Evolutionary conservation across 306 rosid species (phyloP).

Genomic region (Trichosanthes truncata): DNA sequence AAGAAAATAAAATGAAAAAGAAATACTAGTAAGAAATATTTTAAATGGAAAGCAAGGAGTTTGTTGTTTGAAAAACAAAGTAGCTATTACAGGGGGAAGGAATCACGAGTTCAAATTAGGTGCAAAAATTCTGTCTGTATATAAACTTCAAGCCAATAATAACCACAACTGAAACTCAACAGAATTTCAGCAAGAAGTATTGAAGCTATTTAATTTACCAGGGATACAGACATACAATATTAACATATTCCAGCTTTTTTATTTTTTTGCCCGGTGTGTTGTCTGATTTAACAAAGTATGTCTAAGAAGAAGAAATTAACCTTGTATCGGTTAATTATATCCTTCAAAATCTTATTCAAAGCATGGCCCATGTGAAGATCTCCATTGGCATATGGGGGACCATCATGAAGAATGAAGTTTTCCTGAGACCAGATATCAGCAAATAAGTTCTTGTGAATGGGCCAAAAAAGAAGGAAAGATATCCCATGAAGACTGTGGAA

Average conservation of each 20-base stretch:
- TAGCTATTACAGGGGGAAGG: background rate
- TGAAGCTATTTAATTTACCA: background rate
- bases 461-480: slow-evolving; percentile 7
- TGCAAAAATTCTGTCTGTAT: background rate
- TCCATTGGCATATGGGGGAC: slow-evolving; percentile 98
- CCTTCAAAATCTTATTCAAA: slow-evolving; percentile 88
- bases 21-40: slow-evolving; percentile 1
- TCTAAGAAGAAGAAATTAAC: slow-evolving; percentile 26
- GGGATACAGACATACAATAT: background rate
- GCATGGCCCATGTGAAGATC: slow-evolving; percentile 99
- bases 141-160: background rate
- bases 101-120: background rate
- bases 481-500: background rate
- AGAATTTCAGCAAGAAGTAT: background rate
- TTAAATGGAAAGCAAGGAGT: background rate
- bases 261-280: background rate
- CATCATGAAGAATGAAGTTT: slow-evolving; percentile 86
- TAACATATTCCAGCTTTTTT: background rate
- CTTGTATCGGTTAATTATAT: slow-evolving; percentile 92
- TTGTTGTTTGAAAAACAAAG: background rate
- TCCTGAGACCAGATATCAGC: slow-evolving; percentile 35
- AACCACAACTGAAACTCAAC: background rate
- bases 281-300: background rate
- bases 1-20: slow-evolving; percentile 15
- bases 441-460: slow-evolving; percentile 17